These are phyloP conservation scores for Fonsecaea multimorphosa DNA, from an alignment of 2,329 filamentous ascomycete genomes.

Conservation along the genomic window DNA sequence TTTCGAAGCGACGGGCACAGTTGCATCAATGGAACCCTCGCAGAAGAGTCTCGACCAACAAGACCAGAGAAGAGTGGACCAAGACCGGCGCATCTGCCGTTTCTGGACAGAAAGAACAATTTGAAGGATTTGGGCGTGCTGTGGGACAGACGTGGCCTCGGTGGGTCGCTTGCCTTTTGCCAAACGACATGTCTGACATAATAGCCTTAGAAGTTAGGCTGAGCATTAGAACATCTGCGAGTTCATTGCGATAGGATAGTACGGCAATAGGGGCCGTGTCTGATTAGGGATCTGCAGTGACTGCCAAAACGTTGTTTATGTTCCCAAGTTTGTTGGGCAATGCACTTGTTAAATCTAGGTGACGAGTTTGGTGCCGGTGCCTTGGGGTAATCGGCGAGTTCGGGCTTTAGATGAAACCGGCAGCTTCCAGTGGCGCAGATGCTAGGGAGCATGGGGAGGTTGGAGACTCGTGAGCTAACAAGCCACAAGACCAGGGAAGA, in stretches of 20 bases:
- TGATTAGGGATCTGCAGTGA: not conserved
- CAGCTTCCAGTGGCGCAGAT: constrained; percentile 6
- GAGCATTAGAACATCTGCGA: not conserved
- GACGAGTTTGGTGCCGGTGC: not conserved
- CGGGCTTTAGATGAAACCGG: constrained; percentile 19
- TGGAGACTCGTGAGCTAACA: constrained; percentile 10
- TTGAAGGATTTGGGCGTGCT: constrained; percentile 1
- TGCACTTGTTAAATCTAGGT: not conserved
- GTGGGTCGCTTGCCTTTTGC: not conserved
- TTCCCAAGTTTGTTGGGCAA: not conserved
- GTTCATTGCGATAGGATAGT: not conserved
- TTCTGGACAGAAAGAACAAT: not conserved
- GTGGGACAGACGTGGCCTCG: not conserved
- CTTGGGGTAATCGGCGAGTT: constrained; percentile 13
- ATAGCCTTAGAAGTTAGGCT: not conserved
- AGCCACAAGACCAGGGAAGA: constrained; percentile 16
- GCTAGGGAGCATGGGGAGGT: not conserved
- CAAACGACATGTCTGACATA: constrained; percentile 1
- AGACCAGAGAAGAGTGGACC: not conserved
- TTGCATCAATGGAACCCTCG: not conserved
- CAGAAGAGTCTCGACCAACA: not conserved
- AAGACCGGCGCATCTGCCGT: not conserved
- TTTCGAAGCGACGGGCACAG: not conserved
- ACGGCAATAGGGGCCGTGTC: not conserved
- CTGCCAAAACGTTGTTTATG: not conserved